Base-by-base conservation (phyloP, 371 early-diverging fungal genomes). In the Rhizopus delemar region DNA sequence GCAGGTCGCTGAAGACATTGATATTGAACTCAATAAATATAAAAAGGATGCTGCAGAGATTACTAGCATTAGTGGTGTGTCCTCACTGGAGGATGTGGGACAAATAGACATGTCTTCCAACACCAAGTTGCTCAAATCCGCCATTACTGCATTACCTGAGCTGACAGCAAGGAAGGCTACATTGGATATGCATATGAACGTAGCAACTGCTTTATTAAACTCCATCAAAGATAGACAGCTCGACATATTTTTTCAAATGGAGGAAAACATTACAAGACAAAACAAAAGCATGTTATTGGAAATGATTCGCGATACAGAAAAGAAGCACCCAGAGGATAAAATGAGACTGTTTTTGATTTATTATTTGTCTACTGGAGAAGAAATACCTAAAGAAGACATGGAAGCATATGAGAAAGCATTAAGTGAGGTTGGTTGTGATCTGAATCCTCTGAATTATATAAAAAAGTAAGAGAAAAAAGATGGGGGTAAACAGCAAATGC, bases 111-210 rank as follows among this genome's bases (percentile, higher is more conserved):
- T 85, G 59, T 80, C 89, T 5, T 80, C 84, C 29, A 91, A 86
- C 36, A 93, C 98, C 9, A 90, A 93, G 71, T 81, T 90, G 41
- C 81, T 98, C 41, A 92, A 96, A 69, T 82, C 87, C 1, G 98
- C 99, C 3, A 92, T 99, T 32, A 91, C 89, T 8, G 88, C 92
- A 8, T 79, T 99, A 3, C 99, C 99, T 2, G 96, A 97, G 64
- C 84, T 99, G 46, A 95, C 98, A 4, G 94, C 93, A 22, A 84
- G 97, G 57, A 99, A 99, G 75, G 87, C 93, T 16, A 89, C 92
- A 1, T 76, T 99, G 55, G 99, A 99, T 72, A 93, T 95, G 89
- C 99, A 99, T 67, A 98, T 99, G 96, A 94, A 94, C 68, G 93
- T 99, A 48, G 98, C 99, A 3, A 96, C 98, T 0, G 82, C 89